Conservation (phyloP, 2,329 filamentous ascomycete genomes). For the Colletotrichum brevisporum region DNA sequence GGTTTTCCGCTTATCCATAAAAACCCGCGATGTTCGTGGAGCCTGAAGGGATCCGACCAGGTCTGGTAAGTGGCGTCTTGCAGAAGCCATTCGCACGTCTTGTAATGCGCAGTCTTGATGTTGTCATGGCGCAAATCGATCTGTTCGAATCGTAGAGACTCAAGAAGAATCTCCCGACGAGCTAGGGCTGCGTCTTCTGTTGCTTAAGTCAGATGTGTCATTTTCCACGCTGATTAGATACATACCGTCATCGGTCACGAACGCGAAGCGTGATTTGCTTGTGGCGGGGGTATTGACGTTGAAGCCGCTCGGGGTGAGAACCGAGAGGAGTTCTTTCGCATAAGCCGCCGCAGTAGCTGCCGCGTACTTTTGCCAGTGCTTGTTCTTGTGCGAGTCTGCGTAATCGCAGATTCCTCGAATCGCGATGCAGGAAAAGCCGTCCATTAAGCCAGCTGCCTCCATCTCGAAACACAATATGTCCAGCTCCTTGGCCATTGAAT, state of each 20-base stretch:
- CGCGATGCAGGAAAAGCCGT: slow-evolving; percentile 47
- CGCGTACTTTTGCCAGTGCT: slow-evolving; percentile 53
- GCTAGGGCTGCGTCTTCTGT: not conserved
- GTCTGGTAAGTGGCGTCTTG: slow-evolving; percentile 48
- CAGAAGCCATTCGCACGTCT: slow-evolving; percentile 59
- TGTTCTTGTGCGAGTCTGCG: slow-evolving; percentile 55
- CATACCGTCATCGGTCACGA: not conserved
- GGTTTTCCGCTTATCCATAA: slow-evolving; percentile 64
- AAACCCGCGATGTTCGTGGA: slow-evolving; percentile 53
- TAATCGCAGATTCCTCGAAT: slow-evolving; percentile 56
- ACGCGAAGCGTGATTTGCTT: not conserved
- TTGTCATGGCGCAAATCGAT: slow-evolving; percentile 53
- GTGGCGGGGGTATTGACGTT: too few relatives aligned
- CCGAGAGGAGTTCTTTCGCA: slow-evolving; percentile 42
- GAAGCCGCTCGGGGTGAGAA: not conserved
- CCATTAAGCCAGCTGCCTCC: slow-evolving; percentile 46
- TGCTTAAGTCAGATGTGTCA: not conserved
- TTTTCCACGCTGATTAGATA: not conserved
- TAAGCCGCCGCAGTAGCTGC: slow-evolving; percentile 50
- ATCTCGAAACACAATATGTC: slow-evolving; percentile 46
- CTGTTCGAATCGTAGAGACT: slow-evolving; percentile 54
- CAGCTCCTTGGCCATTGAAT: slow-evolving; percentile 44
- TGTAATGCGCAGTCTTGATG: slow-evolving; percentile 53
- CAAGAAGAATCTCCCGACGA: slow-evolving; percentile 37
- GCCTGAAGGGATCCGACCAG: slow-evolving; percentile 52